Evolutionary conservation across 2,329 filamentous ascomycete genomes (phyloP), one percentile per base, ranked within the genome.

Genomic region (Fusarium hostae): DNA sequence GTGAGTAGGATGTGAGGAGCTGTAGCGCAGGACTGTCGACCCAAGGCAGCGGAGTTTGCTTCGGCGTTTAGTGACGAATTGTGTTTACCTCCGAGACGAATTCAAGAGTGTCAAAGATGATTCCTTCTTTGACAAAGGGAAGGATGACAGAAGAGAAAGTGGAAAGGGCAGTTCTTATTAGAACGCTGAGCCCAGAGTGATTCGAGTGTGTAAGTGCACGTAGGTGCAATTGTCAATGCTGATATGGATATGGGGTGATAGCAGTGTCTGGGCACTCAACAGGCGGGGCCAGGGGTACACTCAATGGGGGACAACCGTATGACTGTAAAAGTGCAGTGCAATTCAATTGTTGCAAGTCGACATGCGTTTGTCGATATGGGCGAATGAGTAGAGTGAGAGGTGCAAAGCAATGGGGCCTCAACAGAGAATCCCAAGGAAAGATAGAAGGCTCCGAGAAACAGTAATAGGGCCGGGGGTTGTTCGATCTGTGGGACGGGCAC

Each of bases 281-380:
- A 59, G 63, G 55, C 66, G 60, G 72, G 63, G 62, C 51, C 41
- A 68, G 59, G 71, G 69, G 63, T 64, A 59, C 58, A 58, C 63
- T 75, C 72, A 73, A 75, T 72, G 70, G 61, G 68, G 59, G 41
- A 70, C 61, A 74, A 75, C 73, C 73, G 73, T 75, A 75, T 75
- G 73, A 75, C 72, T 35, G 62, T 57, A 60, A 59, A 37, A 59
- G 60, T 74, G 56, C 70, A 66, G 57, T 34, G 45, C 35, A 61
- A 54, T 69, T 63, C 73, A 61, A 71, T 74, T 75, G 70, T 74
- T 58, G 63, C 62, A 40, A 73, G 41, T 63, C 63, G 66, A 66
- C 59, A 68, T 74, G 62, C 62, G 62, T 65, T 62, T 74, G 68
- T 56, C 62, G 55, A 70, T 52, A 70, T 68, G 72, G 70, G 52